Base-by-base conservation (phyloP, 1,139 yeast species). In the Nadsonia commutata region DNA sequence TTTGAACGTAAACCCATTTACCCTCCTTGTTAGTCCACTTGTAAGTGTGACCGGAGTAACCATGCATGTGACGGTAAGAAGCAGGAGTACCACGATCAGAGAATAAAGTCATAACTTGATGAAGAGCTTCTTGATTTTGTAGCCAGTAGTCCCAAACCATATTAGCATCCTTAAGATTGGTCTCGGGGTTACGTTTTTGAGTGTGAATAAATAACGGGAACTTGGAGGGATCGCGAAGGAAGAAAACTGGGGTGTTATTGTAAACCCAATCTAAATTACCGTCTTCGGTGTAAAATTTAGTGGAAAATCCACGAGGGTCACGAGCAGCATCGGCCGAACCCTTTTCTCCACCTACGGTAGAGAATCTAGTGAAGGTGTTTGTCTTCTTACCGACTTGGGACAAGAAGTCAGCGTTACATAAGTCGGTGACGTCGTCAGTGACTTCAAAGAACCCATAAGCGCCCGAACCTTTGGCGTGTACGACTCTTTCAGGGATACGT, bases 181-280 rank as follows among this genome's bases (percentile, higher is more conserved):
- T 82, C 65, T 81, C 76, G 40, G 94, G 94, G 66, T 80, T 76
- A 60, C 90, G 75, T 74, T 80, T 80, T 62, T 80, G 80, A n/a
- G 94, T 80, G 70, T 84, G 94, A 58, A 84, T 83, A 60, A 84
- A 83, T 63, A 79, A 79, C 43, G 94, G 94, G 70, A 84, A 84
- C 70, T 84, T 82, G 47, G 81, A 70, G 48, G 94, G 94, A 64
- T 84, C 90, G 60, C 94, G 75, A 52, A 84, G 70, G 66, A 84
- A 84, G 65, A 84, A 84, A 45, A 84, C 74, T 23, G 95, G 95
- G 38, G 94, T 84, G 70, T 84, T 84, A 72, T 83, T 84, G 71
- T 78, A 81, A 36, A 84, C 95, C 70, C 82, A 78, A 68, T 84
- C 95, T 63, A 80, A 70, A 66, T 79, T 80, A 56, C 95, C 95